Evolutionary conservation across 1,284 basidiomycete genomes (phyloP).

Genomic region (Erythrobasidium hasegawianum): DNA sequence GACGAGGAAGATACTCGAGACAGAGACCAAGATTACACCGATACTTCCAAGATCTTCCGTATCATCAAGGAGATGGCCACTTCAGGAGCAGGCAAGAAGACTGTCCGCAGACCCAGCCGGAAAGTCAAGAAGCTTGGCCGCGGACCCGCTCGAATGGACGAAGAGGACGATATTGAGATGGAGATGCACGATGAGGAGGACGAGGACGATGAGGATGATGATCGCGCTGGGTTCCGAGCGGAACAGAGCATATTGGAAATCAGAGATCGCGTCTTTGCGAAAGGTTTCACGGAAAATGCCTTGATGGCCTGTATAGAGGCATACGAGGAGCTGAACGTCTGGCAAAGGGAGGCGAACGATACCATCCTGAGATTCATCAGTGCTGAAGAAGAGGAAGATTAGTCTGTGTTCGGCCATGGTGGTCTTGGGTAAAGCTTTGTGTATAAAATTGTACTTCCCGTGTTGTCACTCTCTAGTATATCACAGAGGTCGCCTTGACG

Average conservation of each 20-base stretch:
- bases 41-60: constrained; percentile 76
- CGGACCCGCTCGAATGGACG: constrained; percentile 60
- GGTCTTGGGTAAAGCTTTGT: too few species aligned
- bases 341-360: constrained; percentile 34
- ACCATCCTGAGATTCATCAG: constrained; percentile 30
- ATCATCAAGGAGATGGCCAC: constrained; percentile 79
- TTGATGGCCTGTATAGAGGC: constrained; percentile 55
- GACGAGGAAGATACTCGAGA: constrained; percentile 64
- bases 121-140: constrained; percentile 55
- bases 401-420: background rate
- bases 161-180: constrained; percentile 64
- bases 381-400: constrained; percentile 16
- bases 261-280: constrained; percentile 72
- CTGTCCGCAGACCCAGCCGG: constrained; percentile 38
- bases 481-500: too few species aligned
- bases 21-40: constrained; percentile 64
- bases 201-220: constrained; percentile 63
- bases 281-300: constrained; percentile 84
- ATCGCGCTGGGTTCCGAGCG: constrained; percentile 42
- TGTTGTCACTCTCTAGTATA: too few species aligned
- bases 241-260: constrained; percentile 71
- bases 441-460: too few species aligned
- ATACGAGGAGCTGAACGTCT: constrained; percentile 37
- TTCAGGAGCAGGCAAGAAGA: constrained; percentile 49
- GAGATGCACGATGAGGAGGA: constrained; percentile 56